A percentile compares a stretch with the other conserved stretches of the same genome.
Conservation (phyloP, 2,329 filamentous ascomycete genomes). For the Rosellinia necatrix region DNA sequence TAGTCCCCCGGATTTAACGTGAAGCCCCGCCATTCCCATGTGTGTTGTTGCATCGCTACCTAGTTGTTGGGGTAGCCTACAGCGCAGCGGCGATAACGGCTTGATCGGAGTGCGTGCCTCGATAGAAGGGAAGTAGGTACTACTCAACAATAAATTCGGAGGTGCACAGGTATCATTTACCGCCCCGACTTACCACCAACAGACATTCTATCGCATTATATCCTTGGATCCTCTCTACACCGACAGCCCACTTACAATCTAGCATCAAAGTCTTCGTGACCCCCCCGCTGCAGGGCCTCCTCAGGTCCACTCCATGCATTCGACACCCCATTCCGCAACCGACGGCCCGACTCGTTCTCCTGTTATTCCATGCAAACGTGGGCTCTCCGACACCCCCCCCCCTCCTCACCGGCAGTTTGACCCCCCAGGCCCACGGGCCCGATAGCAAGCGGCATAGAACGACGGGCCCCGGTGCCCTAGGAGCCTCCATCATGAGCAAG, state of each 20-base stretch:
- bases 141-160: not conserved
- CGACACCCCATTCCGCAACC: slow-evolving; percentile 32
- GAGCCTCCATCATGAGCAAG: slow-evolving; percentile 27
- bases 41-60: not conserved
- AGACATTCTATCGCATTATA: not conserved
- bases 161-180: not conserved
- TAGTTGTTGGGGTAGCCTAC: too few relatives aligned
- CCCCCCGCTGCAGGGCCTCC: slow-evolving; percentile 37
- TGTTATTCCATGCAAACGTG: slow-evolving; percentile 37
- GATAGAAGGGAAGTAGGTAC: not conserved
- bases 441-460: slow-evolving; percentile 34
- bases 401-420: slow-evolving; percentile 19
- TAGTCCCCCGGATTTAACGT: slow-evolving; percentile 13
- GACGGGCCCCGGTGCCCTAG: slow-evolving; percentile 3
- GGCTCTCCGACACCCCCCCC: slow-evolving; percentile 18
- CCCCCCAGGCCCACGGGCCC: slow-evolving; percentile 7
- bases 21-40: slow-evolving; percentile 12
- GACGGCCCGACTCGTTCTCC: slow-evolving; percentile 34
- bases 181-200: not conserved
- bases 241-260: slow-evolving; percentile 9
- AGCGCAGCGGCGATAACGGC: not conserved
- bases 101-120: not conserved
- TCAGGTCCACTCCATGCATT: slow-evolving; percentile 38
- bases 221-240: slow-evolving; percentile 2
- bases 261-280: slow-evolving; percentile 33